Evolutionary conservation across 2,329 filamentous ascomycete species (phyloP), one percentile per base, ranked within the genome.

Genomic region (Magnaporthiopsis rhizophila): DNA sequence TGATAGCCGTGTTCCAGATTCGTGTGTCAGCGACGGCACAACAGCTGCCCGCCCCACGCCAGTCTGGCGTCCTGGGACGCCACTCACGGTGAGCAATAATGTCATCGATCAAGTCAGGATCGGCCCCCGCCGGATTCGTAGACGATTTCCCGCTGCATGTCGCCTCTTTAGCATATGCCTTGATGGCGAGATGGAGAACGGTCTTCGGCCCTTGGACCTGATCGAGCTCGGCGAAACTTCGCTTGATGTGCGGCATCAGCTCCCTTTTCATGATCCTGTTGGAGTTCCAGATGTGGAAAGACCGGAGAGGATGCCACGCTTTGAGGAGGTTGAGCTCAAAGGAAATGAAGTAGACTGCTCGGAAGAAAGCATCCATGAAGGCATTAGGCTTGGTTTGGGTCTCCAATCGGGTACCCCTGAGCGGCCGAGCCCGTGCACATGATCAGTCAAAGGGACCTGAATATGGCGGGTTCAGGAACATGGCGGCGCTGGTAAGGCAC

Each of bases 131-230:
- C 18, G 60, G 34, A 18, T 38, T 28, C 12, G 15, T 36, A 36
- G 34, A 36, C 11, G 21, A n/a, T 30, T 30, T 38, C 15, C 36
- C 28, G n/a, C 60, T 36, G 5, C n/a, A 11, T 13, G 15, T 5
- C 34, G 28, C 38, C 56, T 68, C 68, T 38, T 64, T 65, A 64
- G 70, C 53, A 59, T 71, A 72, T 38, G 69, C 66, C 34, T 70
- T 70, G 58, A 72, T 64, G 30, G 1, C 72, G 36, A 74, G 69
- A 34, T 70, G 70, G 26, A 73, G 68, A 30, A 75, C 69, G 3
- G 73, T 74, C 59, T 75, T 72, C 12, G 68, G 66, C 3, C 64
- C 69, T 59, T 68, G 67, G n/a, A 68, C 65, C 53, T 71, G 68
- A 62, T 72, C 68, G 34, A 69, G 67, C 60, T 71, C 68, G 28